These are phyloP conservation scores for Antitrichia curtipendula DNA, from an alignment of 225 moss, liverwort and hornwort genomes.

Conservation along the genomic window DNA sequence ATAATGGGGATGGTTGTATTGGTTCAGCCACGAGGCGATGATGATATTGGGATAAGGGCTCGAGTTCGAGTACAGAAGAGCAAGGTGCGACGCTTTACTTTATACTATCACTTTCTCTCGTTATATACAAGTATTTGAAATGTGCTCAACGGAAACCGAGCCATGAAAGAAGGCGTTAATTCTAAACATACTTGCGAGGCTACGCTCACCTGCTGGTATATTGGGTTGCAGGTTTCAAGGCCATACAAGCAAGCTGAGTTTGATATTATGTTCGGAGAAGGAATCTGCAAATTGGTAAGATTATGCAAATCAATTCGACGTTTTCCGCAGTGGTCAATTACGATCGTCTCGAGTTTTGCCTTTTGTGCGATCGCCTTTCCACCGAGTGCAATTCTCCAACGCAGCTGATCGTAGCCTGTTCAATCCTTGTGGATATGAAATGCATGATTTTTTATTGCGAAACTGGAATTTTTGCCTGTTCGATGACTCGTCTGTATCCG, in stretches of 20 bases:
- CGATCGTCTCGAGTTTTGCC: not conserved
- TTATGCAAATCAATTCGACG: not conserved
- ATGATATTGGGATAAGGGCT: conserved; percentile 75
- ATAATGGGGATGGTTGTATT: conserved; percentile 9
- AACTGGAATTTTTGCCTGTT: not conserved
- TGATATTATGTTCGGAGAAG: conserved; percentile 96
- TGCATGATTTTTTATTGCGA: not conserved
- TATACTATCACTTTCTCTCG: not conserved
- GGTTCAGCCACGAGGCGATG: conserved; percentile 70
- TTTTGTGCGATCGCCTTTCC: not conserved
- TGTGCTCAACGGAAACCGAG: not conserved
- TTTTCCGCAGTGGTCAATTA: not conserved
- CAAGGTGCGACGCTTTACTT: conserved; percentile 35
- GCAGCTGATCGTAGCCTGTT: not conserved
- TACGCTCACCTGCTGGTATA: not conserved
- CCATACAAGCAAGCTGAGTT: conserved; percentile 94
- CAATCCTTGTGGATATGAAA: not conserved
- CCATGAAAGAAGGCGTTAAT: not conserved
- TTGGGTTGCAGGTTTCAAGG: conserved; percentile 59
- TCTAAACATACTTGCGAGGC: not conserved
- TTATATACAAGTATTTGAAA: not conserved
- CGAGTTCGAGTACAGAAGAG: conserved; percentile 86
- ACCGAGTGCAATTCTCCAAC: not conserved
- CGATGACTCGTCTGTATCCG: not conserved
- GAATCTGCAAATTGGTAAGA: conserved; percentile 64